These are phyloP conservation scores for Cardamine occulta DNA, from an alignment of 345 rosid species.

Conservation along the genomic window DNA sequence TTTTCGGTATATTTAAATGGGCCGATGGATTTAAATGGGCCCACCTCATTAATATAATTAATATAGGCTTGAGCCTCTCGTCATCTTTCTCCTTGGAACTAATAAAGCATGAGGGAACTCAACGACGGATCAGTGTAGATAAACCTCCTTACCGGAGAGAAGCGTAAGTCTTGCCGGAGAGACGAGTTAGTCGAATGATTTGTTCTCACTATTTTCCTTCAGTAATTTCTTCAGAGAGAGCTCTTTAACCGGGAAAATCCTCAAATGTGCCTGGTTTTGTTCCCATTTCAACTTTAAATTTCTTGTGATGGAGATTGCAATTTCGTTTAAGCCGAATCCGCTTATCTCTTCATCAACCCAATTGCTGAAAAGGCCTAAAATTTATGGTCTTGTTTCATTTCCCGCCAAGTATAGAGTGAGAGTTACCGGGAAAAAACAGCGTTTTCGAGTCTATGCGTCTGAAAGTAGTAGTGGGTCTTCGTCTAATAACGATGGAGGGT, in stretches of 20 bases:
- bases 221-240: background rate
- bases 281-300: background rate
- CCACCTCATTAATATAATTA: background rate
- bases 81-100: no score
- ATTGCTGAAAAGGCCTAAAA: constrained; percentile 27
- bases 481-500: constrained; percentile 45
- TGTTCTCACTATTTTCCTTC: background rate
- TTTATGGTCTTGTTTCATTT: constrained; percentile 32
- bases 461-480: constrained; percentile 50
- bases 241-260: background rate
- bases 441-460: constrained; percentile 56
- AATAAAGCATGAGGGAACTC: background rate
- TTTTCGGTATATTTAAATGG: background rate
- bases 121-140: constrained; percentile 27
- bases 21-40: background rate
- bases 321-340: constrained; percentile 48
- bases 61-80: background rate
- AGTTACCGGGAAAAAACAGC: constrained; percentile 41
- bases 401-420: constrained; percentile 45
- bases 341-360: constrained; percentile 45
- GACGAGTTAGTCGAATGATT: background rate
- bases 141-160: constrained; percentile 40
- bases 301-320: constrained; percentile 49
- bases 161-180: constrained; percentile 30
- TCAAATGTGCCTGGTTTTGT: constrained; percentile 17